Evolutionary conservation across 345 rosid species (phyloP).

Genomic region (Gossypium herbaceum): DNA sequence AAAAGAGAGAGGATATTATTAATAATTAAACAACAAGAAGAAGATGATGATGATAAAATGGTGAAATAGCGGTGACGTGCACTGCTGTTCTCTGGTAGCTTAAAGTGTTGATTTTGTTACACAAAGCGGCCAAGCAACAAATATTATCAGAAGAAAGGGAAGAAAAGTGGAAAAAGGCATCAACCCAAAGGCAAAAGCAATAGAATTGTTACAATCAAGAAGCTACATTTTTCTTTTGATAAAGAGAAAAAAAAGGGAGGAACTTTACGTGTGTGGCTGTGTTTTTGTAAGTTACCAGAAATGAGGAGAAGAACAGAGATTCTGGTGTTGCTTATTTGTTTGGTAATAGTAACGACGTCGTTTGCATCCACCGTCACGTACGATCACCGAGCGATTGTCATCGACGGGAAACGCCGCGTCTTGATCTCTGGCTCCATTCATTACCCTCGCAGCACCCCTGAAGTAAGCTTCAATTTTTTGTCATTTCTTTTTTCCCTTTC

Average conservation of each 20-base stretch:
- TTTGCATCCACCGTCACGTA: constrained; percentile 62
- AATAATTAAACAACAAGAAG: not conserved
- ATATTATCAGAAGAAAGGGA: not conserved
- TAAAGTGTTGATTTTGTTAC: not conserved
- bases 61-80: constrained; percentile 5
- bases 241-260: not conserved
- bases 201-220: not conserved
- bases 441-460: constrained; percentile 92
- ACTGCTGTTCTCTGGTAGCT: constrained; percentile 9
- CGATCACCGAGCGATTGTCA: constrained; percentile 69
- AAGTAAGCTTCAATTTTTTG: constrained; percentile 32
- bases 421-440: constrained; percentile 91
- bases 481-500: not conserved
- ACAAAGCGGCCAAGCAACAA: constrained; percentile 15
- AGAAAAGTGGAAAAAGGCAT: constrained; percentile 1
- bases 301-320: constrained; percentile 19
- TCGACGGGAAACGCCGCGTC: constrained; percentile 72
- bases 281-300: not conserved
- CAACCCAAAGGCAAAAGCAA: not conserved
- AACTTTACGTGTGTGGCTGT: not conserved
- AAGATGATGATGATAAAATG: not conserved
- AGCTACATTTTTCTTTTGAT: not conserved
- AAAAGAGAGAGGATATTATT: not conserved
- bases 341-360: constrained; percentile 31
- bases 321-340: constrained; percentile 16